Base-by-base conservation (phyloP, 345 rosid genomes). In the Boechera stricta region DNA sequence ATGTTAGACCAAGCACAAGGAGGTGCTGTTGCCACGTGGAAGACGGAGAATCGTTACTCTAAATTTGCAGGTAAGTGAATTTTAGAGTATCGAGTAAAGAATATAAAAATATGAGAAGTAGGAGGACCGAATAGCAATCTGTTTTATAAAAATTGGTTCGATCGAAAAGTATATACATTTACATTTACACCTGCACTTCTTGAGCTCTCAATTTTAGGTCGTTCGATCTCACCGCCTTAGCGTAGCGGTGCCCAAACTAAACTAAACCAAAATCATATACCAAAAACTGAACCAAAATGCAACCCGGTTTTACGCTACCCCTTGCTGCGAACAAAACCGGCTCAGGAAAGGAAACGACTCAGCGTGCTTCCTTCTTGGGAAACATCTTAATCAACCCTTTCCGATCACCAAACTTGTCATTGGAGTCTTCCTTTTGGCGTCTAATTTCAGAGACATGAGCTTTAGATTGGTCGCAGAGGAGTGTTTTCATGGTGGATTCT, bases 21-120 rank as follows among this genome's bases (percentile, higher is more conserved):
- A 60, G 4, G 48, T 52, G 18, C 0, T 52, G 6, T 52, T n/a
- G 69, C 79, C 69, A 69, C 79, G 79, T 76, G 79, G 62, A 53
- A 69, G 45, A 1, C 45, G 0, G 28, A 48, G 10, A 7, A 49
- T 44, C 64, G 44, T 7, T 36, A 59, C 9, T 13, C 54, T 9
- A 10, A 64, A 54, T 44, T 59, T 13, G 61, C 24, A 10, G 1
- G 35, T 12, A 11, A 26, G 28, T 32, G 55, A n/a, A 52, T 9
- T 28, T 28, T n/a, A 5, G n/a, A 48, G 11, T 10, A 47, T 10
- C 5, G 41, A 1, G 57, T 36, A 51, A 45, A 10, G 0, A 51
- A 24, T 0, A 4, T 4, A 2, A 35, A 21, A 21, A 7, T 36
- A 21, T 10, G 13, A 3, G 15, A 67, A 35, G 13, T 51, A 64